Base-by-base conservation (phyloP, 2,329 filamentous ascomycete species). In the Hymenoscyphus albidus region DNA sequence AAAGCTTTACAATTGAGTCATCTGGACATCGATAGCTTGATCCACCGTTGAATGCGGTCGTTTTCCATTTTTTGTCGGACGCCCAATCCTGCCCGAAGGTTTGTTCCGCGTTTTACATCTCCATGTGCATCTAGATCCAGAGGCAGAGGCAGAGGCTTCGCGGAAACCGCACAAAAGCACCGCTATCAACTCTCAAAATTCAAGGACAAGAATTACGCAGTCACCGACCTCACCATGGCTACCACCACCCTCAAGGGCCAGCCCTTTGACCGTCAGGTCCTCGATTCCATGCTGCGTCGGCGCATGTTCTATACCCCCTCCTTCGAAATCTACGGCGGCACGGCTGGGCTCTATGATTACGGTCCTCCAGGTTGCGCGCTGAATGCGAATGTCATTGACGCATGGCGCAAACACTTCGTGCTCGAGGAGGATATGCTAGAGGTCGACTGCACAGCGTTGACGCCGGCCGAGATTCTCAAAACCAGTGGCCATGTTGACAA, bases 401-500 rank as follows among this genome's bases (percentile, higher is more conserved):
- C 85, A 72, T 92, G 88, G 88, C 82, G 88, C 73, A 90, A 90
- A 76, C 88, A 91, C 77, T 91, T 91, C 73, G 87, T 91, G 62
- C 79, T 90, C 44, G 84, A 88, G 76, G 88, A 91, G 78, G 87
- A 90, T 75, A 91, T 90, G 87, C 80, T 90, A 66, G 87, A 90
- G 77, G 82, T 91, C 64, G 88, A 91, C 75, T 96, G 92, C 81
- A 95, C 91, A 48, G 95, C 94, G 80, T 80, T 99, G 75, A 99
- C 95, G 51, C 95, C 95, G 40, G 88, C 95, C 74, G 91, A 95
- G 58, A 92, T 99, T 44, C 86, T 99, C 75, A 96, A 98, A 85
- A 97, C 94, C 62, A 91, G 88, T 77, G 95, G 95, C 69, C 95
- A 99, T 80, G 95, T 98, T 70, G 94, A 97, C 78, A 96, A 96